phyloP scores from a whole-genome alignment of 768 basidiomycete genomes.

The Russula brevipes region DNA sequence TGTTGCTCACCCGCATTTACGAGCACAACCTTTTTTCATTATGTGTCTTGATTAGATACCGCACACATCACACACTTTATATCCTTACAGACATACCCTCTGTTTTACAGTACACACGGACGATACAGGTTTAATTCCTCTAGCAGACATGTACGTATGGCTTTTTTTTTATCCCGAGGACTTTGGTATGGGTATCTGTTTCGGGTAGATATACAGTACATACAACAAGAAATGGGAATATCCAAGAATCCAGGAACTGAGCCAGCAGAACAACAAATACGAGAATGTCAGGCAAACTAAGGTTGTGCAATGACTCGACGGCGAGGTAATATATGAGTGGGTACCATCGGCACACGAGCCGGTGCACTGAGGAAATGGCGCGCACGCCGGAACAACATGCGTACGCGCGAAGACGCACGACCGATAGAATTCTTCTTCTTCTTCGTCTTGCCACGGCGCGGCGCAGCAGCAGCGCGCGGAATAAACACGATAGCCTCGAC shows the following conservation, averaged over 20 bases:
- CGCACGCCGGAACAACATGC: slow-evolving; percentile 3
- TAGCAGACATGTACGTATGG: neutral
- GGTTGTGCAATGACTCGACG: slow-evolving; percentile 1
- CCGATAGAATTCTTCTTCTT: neutral
- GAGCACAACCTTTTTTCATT: neutral
- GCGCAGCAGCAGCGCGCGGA: neutral
- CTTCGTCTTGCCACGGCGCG: neutral
- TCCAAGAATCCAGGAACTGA: neutral
- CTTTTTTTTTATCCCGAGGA: too few relatives aligned
- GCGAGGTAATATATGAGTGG: neutral
- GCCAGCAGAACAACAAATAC: neutral
- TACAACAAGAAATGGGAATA: too few relatives aligned
- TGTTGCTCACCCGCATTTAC: too few relatives aligned
- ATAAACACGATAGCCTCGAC: slow-evolving; percentile 4
- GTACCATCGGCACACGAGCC: neutral
- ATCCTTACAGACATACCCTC: neutral
- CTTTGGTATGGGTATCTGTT: neutral
- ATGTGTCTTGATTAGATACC: neutral
- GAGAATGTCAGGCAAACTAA: neutral
- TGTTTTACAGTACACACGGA: neutral
- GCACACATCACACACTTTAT: neutral
- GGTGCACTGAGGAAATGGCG: slow-evolving; percentile 4
- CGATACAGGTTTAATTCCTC: neutral
- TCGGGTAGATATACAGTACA: neutral
- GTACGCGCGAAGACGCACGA: slow-evolving; percentile 5